Evolutionary conservation across 805 yeast genomes (phyloP).

Genomic region (Wickerhamomyces bovis): DNA sequence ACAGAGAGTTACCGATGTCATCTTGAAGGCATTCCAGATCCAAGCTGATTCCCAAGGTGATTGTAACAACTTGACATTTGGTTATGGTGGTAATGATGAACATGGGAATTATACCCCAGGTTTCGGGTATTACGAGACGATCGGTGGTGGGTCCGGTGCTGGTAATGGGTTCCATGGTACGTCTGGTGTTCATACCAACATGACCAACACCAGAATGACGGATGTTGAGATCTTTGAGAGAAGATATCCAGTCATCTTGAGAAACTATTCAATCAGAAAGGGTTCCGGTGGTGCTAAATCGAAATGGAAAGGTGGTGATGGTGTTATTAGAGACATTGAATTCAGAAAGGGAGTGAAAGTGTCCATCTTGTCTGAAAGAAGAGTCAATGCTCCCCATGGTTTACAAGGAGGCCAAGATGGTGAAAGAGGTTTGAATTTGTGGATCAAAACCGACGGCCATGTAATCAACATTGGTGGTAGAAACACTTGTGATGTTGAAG

Average conservation of each 20-base stretch:
- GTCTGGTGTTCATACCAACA: slow-evolving; percentile 87
- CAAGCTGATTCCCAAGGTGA: slow-evolving; percentile 97
- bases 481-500: slow-evolving; percentile 46
- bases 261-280: slow-evolving; percentile 61
- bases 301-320: slow-evolving; percentile 70
- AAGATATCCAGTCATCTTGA: slow-evolving; percentile 76
- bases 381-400: slow-evolving; percentile 84
- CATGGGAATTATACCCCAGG: slow-evolving; percentile 51
- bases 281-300: slow-evolving; percentile 78
- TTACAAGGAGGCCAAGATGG: slow-evolving; percentile 79
- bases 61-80: slow-evolving; percentile 91
- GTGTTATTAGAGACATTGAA: slow-evolving; percentile 80
- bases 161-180: slow-evolving; percentile 82
- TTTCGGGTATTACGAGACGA: slow-evolving; percentile 90
- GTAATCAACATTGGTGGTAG: slow-evolving; percentile 63
- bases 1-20: slow-evolving; percentile 86
- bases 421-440: slow-evolving; percentile 57
- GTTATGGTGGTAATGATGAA: slow-evolving; percentile 57
- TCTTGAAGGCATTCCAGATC: slow-evolving; percentile 78
- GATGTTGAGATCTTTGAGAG: slow-evolving; percentile 87
- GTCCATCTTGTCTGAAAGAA: slow-evolving; percentile 80
- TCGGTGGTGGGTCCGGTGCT: slow-evolving; percentile 96
- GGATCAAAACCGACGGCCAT: slow-evolving; percentile 35
- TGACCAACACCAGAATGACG: slow-evolving; percentile 90
- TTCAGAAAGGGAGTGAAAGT: slow-evolving; percentile 67